Evolutionary conservation across 495 filamentous ascomycete species (phyloP), one percentile per base, ranked within the genome.

Genomic region (Trichocladium antarcticum): DNA sequence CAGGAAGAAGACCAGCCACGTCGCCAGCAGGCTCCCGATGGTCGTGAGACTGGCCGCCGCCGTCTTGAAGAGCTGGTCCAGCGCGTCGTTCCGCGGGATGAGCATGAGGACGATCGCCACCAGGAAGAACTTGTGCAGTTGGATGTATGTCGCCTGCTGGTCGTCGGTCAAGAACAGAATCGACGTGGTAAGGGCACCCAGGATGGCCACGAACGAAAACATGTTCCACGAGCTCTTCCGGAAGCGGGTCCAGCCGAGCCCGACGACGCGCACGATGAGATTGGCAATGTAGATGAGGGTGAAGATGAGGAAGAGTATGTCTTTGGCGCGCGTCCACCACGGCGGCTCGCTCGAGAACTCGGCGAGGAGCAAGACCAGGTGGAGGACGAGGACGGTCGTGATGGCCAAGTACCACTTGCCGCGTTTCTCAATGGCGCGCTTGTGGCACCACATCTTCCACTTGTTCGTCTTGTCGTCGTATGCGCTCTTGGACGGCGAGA

Each of bases 11-110:
- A 96, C 86, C 52, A 95, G 84, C 92, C 92, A 99, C 0, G 93
- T 97, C 1, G 90, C 92, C 16, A 99, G 72, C 20, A 99, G 74
- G 61, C 95, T 99, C 46, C 83, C 79, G 59, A 99, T 97, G 12
- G 84, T 81, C 2, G 84, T 82, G 29, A 99, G 68, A 79, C 83
- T 89, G 36, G 92, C 92, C n/a, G 92, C 93, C 2, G 93, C 93
- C 14, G 92, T 99, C 68, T 99, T 99, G 79, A 97, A 99, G 6
- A 99, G 81, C 64, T 99, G 92, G 60, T 99, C 92, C 10, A 99
- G 81, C 40, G 95, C 89, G 54, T 99, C 92, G 64, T 97, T 99
- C 6, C 92, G 79, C 9, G 92, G 92, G 48, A 99, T 99, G 38
- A 99, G 79, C 50, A 99, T 73, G 17, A 97, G 75, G 1, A 92